phyloP scores from a whole-genome alignment of 2,329 filamentous ascomycete genomes.

The Didymella keratinophila region DNA sequence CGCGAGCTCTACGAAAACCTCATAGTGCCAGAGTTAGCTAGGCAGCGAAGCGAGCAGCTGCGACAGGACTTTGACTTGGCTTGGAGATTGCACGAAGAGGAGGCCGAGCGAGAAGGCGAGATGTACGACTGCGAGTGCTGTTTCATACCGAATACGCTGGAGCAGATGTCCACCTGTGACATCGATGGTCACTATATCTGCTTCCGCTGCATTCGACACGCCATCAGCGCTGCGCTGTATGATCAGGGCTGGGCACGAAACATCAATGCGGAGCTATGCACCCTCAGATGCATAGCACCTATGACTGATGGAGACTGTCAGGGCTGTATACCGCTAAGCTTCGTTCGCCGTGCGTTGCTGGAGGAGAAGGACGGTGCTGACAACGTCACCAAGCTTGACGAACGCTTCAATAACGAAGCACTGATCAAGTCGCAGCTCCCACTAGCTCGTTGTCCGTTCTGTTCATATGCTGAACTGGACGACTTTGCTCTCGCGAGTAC shows the following conservation, averaged over 20 bases:
- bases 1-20: constrained; percentile 58
- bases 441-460: constrained; percentile 87
- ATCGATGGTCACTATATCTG: constrained; percentile 76
- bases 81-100: constrained; percentile 56
- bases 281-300: constrained; percentile 83
- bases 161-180: constrained; percentile 77
- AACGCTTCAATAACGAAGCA: constrained; percentile 77
- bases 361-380: constrained; percentile 74
- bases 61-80: constrained; percentile 54
- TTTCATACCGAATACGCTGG: constrained; percentile 74
- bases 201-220: constrained; percentile 81
- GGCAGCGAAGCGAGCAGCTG: constrained; percentile 51
- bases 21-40: constrained; percentile 53
- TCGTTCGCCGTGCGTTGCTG: constrained; percentile 76
- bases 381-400: constrained; percentile 77
- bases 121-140: constrained; percentile 79
- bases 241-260: constrained; percentile 90
- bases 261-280: constrained; percentile 75
- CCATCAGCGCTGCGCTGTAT: constrained; percentile 86
- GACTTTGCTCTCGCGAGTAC: constrained; percentile 45
- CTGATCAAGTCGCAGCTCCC: constrained; percentile 77
- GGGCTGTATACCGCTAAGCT: constrained; percentile 73
- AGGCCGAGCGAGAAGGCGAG: constrained; percentile 57
- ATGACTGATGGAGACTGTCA: constrained; percentile 66
- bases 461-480: constrained; percentile 88